Percentiles rank a stretch among this genome's conserved stretches.
These are phyloP conservation scores for Alopecurus myosuroides DNA, from an alignment of 176 grass and related monocot species.

Conservation along the genomic window DNA sequence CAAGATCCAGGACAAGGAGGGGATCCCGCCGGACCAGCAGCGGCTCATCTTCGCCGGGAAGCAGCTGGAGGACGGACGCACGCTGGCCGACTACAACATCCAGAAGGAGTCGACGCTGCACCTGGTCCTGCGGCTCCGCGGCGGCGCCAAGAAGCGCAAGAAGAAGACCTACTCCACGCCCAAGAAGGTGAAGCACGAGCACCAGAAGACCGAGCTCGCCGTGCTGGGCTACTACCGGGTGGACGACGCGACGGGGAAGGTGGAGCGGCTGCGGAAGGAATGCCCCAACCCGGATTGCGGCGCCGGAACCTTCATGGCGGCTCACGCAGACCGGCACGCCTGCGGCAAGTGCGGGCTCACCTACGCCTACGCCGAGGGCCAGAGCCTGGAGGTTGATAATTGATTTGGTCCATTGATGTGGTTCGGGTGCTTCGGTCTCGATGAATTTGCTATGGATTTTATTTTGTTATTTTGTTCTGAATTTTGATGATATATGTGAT, in stretches of 20 bases:
- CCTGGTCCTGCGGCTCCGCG: slow-evolving; percentile 52
- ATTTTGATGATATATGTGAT: background rate
- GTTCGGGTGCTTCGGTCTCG: background rate
- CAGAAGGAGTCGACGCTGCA: slow-evolving; percentile 54
- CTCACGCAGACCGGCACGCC: slow-evolving; percentile 20
- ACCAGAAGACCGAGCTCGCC: slow-evolving; percentile 20
- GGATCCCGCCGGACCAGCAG: slow-evolving; percentile 89
- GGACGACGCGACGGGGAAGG: slow-evolving; percentile 34
- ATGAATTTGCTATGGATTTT: background rate
- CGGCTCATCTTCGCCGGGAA: slow-evolving; percentile 89
- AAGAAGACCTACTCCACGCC: slow-evolving; percentile 47
- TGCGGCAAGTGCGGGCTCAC: slow-evolving; percentile 32
- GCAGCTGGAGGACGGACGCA: slow-evolving; percentile 90
- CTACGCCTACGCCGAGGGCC: background rate
- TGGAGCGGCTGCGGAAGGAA: slow-evolving; percentile 13
- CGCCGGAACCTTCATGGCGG: slow-evolving; percentile 28
- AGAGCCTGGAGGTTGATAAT: background rate
- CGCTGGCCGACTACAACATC: slow-evolving; percentile 65
- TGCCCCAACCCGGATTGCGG: slow-evolving; percentile 27
- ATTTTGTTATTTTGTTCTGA: background rate
- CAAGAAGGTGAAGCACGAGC: slow-evolving; percentile 42
- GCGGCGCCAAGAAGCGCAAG: slow-evolving; percentile 47
- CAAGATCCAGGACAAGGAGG: slow-evolving; percentile 20
- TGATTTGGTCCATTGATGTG: background rate
- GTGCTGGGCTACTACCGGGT: slow-evolving; percentile 39